Conservation (phyloP, 495 filamentous ascomycete genomes). For the Aspergillus asperescens region DNA sequence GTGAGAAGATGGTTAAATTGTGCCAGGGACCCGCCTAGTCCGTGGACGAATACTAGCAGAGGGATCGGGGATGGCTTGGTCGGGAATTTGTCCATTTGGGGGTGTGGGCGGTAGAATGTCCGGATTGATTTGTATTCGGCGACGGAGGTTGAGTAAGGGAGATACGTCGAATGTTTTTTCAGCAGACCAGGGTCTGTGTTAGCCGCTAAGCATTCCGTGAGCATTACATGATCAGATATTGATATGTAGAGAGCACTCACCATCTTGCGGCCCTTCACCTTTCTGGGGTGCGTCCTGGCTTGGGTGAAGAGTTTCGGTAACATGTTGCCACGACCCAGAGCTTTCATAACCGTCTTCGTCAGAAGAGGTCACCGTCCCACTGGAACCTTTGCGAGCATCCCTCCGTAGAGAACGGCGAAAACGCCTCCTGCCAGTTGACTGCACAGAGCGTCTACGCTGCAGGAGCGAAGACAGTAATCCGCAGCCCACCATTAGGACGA, state of each 20-base stretch:
- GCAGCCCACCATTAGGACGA: slow-evolving; percentile 40
- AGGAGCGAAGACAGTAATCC: slow-evolving; percentile 34
- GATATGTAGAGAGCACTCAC: slow-evolving; percentile 17
- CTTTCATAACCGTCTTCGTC: slow-evolving; percentile 44
- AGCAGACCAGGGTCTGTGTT: slow-evolving; percentile 69
- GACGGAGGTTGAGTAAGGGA: slow-evolving; percentile 62
- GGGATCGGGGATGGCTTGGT: slow-evolving; percentile 67
- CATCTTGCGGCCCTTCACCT: slow-evolving; percentile 29
- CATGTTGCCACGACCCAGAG: slow-evolving; percentile 34
- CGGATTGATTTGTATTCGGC: slow-evolving; percentile 73
- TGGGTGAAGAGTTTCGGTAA: slow-evolving; percentile 16
- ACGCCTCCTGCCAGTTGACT: slow-evolving; percentile 16
- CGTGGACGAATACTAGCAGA: slow-evolving; percentile 84
- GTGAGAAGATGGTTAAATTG: slow-evolving; percentile 82
- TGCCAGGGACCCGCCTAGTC: slow-evolving; percentile 80
- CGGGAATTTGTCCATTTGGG: slow-evolving; percentile 72
- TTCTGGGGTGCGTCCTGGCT: slow-evolving; percentile 21
- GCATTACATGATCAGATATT: background rate
- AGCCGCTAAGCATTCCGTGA: slow-evolving; percentile 24
- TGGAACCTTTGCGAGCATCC: slow-evolving; percentile 25
- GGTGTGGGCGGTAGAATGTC: slow-evolving; percentile 77
- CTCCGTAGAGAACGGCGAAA: slow-evolving; percentile 25
- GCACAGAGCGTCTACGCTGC: slow-evolving; percentile 21
- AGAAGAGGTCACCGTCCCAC: slow-evolving; percentile 37
- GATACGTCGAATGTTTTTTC: slow-evolving; percentile 66